Conservation (phyloP, 129 eudicot species). For the Flaveria robusta region DNA sequence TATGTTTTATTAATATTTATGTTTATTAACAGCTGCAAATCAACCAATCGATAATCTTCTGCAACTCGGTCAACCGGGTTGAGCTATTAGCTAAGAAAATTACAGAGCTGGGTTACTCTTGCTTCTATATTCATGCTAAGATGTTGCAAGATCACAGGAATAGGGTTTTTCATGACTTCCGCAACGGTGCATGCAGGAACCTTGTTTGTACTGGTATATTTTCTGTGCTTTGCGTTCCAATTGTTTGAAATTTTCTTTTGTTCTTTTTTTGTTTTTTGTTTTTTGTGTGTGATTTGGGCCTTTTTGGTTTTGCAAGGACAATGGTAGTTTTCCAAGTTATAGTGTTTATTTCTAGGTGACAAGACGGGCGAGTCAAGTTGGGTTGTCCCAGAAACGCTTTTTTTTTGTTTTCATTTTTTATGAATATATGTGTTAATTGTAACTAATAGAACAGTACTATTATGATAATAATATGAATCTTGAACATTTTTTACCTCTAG, state of each 20-base stretch:
- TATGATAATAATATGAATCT: not conserved
- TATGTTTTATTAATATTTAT: not conserved
- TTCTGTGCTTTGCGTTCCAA: not conserved
- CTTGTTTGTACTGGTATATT: slow-evolving; percentile 58
- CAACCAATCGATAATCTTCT: slow-evolving; percentile 27
- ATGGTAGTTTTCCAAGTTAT: not conserved
- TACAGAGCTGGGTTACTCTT: slow-evolving; percentile 36
- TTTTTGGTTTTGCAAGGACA: not conserved
- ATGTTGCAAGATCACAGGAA: slow-evolving; percentile 24
- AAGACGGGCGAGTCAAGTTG: not conserved
- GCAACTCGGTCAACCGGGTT: slow-evolving; percentile 17
- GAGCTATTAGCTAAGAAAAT: slow-evolving; percentile 24
- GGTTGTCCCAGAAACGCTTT: not conserved
- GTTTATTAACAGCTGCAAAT: slow-evolving; percentile 57
- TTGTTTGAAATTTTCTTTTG: not conserved
- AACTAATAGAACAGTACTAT: not conserved
- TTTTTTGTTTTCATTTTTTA: not conserved
- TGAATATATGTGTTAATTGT: not conserved
- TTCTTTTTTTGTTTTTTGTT: too few species aligned
- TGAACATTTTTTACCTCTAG: not conserved
- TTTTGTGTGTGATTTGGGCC: not conserved
- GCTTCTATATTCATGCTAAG: slow-evolving; percentile 19
- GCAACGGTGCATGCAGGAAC: slow-evolving; percentile 43
- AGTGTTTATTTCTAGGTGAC: not conserved
- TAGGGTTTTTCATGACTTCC: slow-evolving; percentile 66